Conservation (phyloP, 1,284 basidiomycete genomes). For the Golubevia sp. region DNA sequence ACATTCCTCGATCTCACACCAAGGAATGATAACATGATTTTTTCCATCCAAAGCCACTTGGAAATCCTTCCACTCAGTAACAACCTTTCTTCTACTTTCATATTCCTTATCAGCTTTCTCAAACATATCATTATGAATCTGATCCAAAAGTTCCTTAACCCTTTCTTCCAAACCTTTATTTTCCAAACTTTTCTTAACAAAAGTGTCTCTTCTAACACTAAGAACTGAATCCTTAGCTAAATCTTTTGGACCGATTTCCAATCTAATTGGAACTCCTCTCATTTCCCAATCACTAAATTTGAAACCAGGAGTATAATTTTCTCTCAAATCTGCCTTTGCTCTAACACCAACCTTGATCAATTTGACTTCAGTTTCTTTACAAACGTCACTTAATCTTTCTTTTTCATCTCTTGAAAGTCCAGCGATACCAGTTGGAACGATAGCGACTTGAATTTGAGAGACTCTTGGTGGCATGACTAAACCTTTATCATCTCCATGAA, state of each 20-base stretch:
- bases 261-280: conserved; percentile 85
- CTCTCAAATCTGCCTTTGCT: conserved; percentile 87
- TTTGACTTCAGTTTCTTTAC: conserved; percentile 67
- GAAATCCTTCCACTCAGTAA: conserved; percentile 87
- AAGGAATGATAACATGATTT: conserved; percentile 86
- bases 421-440: conserved; percentile 87
- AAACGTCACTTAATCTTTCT: conserved; percentile 75
- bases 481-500: conserved; percentile 97
- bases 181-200: conserved; percentile 58
- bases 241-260: conserved; percentile 95
- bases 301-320: conserved; percentile 95
- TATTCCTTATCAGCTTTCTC: conserved; percentile 76
- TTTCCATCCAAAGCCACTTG: conserved; percentile 89
- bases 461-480: conserved; percentile 93
- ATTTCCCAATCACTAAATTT: conserved; percentile 99
- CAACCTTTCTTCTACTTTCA: conserved; percentile 73
- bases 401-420: conserved; percentile 64
- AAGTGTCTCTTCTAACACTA: conserved; percentile 85
- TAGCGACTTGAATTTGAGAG: conserved; percentile 84
- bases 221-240: conserved; percentile 81
- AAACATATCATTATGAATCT: conserved; percentile 91
- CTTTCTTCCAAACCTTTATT: conserved; percentile 17
- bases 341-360: conserved; percentile 72
- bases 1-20: conserved; percentile 92
- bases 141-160: conserved; percentile 71